Evolutionary conservation across 2,329 filamentous ascomycete genomes (phyloP).

Genomic region (Paracoccidioides lutzii): DNA sequence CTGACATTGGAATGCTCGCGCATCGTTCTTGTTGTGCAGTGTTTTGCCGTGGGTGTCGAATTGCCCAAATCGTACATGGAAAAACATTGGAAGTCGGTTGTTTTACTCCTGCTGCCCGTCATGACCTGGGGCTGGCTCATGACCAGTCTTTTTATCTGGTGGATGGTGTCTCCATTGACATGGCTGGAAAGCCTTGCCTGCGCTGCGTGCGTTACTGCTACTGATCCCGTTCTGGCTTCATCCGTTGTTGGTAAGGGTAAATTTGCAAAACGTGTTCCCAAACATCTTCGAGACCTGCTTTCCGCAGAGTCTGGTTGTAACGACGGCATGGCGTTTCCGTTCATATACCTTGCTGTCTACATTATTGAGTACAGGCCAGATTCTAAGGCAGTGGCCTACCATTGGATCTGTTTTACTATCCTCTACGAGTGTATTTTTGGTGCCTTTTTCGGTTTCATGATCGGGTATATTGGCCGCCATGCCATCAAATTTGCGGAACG

Average conservation of each 20-base stretch:
- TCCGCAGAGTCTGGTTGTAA: conserved; percentile 98
- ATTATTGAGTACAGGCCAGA: conserved; percentile 68
- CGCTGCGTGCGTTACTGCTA: conserved; percentile 90
- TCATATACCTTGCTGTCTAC: conserved; percentile 85
- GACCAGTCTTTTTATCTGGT: conserved; percentile 90
- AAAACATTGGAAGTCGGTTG: conserved; percentile 86
- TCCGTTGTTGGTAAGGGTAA: conserved; percentile 98
- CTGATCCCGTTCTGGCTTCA: conserved; percentile 89
- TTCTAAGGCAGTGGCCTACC: conserved; percentile 55
- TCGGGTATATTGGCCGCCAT: conserved; percentile 84
- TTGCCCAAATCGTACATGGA: conserved; percentile 79
- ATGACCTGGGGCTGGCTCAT: conserved; percentile 85
- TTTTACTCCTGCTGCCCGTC: conserved; percentile 77
- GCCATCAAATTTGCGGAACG: conserved; percentile 80
- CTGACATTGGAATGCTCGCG: conserved; percentile 59
- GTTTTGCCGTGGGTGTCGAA: conserved; percentile 60
- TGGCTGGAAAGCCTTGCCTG: conserved; percentile 84
- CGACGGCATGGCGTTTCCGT: conserved; percentile 98
- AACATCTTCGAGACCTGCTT: conserved; percentile 87
- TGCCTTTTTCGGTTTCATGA: conserved; percentile 68
- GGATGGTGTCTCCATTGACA: conserved; percentile 61
- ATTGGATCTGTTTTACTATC: conserved; percentile 83
- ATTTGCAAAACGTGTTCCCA: conserved; percentile 92
- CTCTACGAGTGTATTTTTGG: conserved; percentile 95
- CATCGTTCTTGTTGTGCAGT: conserved; percentile 59